Conservation (phyloP, 805 yeast genomes). For the Metschnikowia chrysomelidarum region DNA sequence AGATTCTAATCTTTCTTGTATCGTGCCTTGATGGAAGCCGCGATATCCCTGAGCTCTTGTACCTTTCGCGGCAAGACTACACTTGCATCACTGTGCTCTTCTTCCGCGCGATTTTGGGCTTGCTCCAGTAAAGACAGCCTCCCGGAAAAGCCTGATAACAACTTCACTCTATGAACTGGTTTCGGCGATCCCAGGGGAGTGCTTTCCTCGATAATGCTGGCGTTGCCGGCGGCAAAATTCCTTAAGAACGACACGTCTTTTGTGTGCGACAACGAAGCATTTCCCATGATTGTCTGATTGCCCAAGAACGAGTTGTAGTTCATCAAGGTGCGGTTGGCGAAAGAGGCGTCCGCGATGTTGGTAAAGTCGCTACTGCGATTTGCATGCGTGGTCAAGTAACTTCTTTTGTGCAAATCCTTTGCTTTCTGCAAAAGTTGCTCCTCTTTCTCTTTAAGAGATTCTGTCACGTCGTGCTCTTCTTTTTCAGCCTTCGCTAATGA, state of each 20-base stretch:
- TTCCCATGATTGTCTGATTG: slow-evolving; percentile 11
- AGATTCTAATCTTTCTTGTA: too few relatives aligned
- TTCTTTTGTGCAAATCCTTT: slow-evolving; percentile 27
- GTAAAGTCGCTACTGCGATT: too few relatives aligned
- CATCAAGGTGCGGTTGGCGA: slow-evolving; percentile 15
- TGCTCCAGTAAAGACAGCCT: too few relatives aligned
- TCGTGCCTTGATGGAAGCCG: slow-evolving; percentile 27
- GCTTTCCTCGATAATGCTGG: slow-evolving; percentile 35
- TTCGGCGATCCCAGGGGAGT: slow-evolving; percentile 34
- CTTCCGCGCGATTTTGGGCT: not conserved
- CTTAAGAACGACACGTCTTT: slow-evolving; percentile 29
- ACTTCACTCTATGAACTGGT: slow-evolving; percentile 12
- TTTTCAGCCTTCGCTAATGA: too few relatives aligned
- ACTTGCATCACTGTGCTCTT: not conserved
- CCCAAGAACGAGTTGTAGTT: slow-evolving; percentile 18
- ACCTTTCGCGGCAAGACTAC: slow-evolving; percentile 22
- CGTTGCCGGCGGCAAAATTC: slow-evolving; percentile 33
- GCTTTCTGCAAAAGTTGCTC: slow-evolving; percentile 27
- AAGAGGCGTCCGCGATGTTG: slow-evolving; percentile 14
- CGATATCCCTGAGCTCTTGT: slow-evolving; percentile 25
- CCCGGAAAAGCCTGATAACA: too few relatives aligned
- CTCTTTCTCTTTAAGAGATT: slow-evolving; percentile 20
- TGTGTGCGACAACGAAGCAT: slow-evolving; percentile 5
- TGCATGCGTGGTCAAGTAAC: slow-evolving; percentile 25
- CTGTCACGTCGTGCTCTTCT: slow-evolving; percentile 1